A percentile compares a stretch with the other conserved stretches of the same genome.
phyloP scores from a whole-genome alignment of 306 rosid genomes.

The Mimosa bimucronata region DNA sequence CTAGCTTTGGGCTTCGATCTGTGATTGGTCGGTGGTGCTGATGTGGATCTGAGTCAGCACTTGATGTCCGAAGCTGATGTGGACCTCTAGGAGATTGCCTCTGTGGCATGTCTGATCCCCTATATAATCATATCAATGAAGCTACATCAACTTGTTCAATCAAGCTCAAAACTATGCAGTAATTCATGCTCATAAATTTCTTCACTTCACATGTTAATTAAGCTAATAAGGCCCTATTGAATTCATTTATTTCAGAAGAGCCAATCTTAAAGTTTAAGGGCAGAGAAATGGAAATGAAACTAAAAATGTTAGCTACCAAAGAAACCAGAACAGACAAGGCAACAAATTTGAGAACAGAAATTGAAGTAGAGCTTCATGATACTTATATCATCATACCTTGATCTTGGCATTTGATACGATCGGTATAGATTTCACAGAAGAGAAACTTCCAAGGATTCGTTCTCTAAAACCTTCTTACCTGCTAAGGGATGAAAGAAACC shows the following conservation, averaged over 20 bases:
- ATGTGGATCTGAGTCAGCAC: constrained; percentile 73
- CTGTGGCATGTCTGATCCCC: constrained; percentile 82
- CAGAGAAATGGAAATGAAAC: not conserved
- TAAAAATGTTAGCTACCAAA: not conserved
- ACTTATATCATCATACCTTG: constrained; percentile 64
- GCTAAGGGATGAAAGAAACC: constrained; percentile 38
- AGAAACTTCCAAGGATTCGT: constrained; percentile 30
- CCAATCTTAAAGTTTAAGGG: not conserved
- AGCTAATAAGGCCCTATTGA: not conserved
- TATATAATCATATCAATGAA: constrained; percentile 26
- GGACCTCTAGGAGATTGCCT: constrained; percentile 81
- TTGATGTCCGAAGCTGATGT: constrained; percentile 65
- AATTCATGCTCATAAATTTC: not conserved
- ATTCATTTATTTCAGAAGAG: not conserved
- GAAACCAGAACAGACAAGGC: not conserved
- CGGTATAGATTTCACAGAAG: constrained; percentile 35
- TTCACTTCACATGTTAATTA: not conserved
- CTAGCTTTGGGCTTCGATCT: constrained; percentile 78
- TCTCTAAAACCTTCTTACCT: constrained; percentile 49
- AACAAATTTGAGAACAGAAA: not conserved
- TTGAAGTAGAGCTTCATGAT: not conserved
- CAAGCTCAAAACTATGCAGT: not conserved
- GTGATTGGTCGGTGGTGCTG: constrained; percentile 63
- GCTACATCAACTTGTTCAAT: not conserved
- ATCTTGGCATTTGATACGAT: constrained; percentile 74